Conservation (phyloP, 2,329 filamentous ascomycete genomes). For the Aureobasidium sp. region DNA sequence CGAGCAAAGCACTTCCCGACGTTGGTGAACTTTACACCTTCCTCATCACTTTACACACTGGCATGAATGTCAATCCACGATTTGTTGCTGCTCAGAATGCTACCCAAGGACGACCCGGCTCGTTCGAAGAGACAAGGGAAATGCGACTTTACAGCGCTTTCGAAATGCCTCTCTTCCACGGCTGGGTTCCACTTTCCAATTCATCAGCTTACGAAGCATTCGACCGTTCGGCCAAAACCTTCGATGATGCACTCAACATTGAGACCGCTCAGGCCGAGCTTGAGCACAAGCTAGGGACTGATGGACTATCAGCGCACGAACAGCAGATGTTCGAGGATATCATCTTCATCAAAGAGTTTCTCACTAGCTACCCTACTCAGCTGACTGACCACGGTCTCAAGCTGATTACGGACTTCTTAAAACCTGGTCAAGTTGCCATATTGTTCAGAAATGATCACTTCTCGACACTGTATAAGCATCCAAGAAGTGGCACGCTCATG, state of each 20-base stretch:
- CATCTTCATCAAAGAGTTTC: constrained; percentile 72
- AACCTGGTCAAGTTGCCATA: constrained; percentile 76
- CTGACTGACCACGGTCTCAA: constrained; percentile 75
- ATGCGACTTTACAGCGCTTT: constrained; percentile 91
- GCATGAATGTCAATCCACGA: constrained; percentile 95
- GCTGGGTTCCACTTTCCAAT: constrained; percentile 70
- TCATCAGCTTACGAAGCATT: constrained; percentile 65
- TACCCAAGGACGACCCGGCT: constrained; percentile 49
- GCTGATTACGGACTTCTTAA: constrained; percentile 62
- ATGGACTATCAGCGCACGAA: constrained; percentile 63
- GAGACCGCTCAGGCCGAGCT: constrained; percentile 85
- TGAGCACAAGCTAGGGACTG: constrained; percentile 64
- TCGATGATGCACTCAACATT: constrained; percentile 86
- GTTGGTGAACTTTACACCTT: constrained; percentile 84
- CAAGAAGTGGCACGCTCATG: constrained; percentile 65
- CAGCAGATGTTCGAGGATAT: constrained; percentile 79
- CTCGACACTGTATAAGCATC: constrained; percentile 85
- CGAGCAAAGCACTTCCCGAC: constrained; percentile 65
- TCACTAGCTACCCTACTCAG: constrained; percentile 76
- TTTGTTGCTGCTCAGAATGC: constrained; percentile 59
- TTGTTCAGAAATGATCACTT: constrained; percentile 97
- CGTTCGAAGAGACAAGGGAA: constrained; percentile 79
- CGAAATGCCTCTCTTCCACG: constrained; percentile 80
- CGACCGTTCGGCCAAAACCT: constrained; percentile 67
- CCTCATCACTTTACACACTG: constrained; percentile 80